phyloP scores from a whole-genome alignment of 768 basidiomycete genomes.

The Psilocybe azurescens region DNA sequence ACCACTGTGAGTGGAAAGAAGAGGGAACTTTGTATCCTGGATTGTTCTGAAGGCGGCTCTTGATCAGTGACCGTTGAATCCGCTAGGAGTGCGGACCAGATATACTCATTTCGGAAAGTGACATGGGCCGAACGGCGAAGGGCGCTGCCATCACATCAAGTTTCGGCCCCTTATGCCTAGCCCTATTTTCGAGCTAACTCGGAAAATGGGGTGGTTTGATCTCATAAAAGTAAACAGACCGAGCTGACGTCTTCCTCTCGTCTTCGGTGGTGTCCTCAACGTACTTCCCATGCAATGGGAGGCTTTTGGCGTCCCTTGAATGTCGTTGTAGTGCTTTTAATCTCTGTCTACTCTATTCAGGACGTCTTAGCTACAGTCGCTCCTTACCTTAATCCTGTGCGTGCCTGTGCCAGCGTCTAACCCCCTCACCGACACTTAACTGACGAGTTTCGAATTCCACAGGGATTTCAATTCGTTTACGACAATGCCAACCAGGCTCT shows the following conservation, averaged over 20 bases:
- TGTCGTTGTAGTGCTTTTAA: slow-evolving; percentile 10
- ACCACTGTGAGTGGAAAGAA: background rate
- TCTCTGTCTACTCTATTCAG: slow-evolving; percentile 19
- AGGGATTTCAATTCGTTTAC: slow-evolving; percentile 46
- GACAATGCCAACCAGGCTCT: slow-evolving; percentile 30
- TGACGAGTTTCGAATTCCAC: slow-evolving; percentile 3
- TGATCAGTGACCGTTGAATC: background rate
- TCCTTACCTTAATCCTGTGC: slow-evolving; percentile 32
- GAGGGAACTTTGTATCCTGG: background rate
- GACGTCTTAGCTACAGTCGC: slow-evolving; percentile 25
- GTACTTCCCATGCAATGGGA: slow-evolving; percentile 18
- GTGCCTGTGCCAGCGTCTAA: background rate
- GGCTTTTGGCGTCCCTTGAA: slow-evolving; percentile 10
- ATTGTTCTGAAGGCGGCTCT: too few species aligned
- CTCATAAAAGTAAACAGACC: background rate
- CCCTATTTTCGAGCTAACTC: slow-evolving; percentile 1
- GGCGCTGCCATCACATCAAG: slow-evolving; percentile 8
- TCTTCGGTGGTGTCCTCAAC: slow-evolving; percentile 12
- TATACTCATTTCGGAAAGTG: background rate
- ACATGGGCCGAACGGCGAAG: slow-evolving; percentile 1
- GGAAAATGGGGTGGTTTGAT: slow-evolving; percentile 5
- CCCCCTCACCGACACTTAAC: background rate
- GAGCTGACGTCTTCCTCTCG: slow-evolving; percentile 4
- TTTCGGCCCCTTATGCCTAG: slow-evolving; percentile 12
- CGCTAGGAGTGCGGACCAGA: background rate